Conservation (phyloP, 140 eudicot genomes). For the Anethum foeniculum region DNA sequence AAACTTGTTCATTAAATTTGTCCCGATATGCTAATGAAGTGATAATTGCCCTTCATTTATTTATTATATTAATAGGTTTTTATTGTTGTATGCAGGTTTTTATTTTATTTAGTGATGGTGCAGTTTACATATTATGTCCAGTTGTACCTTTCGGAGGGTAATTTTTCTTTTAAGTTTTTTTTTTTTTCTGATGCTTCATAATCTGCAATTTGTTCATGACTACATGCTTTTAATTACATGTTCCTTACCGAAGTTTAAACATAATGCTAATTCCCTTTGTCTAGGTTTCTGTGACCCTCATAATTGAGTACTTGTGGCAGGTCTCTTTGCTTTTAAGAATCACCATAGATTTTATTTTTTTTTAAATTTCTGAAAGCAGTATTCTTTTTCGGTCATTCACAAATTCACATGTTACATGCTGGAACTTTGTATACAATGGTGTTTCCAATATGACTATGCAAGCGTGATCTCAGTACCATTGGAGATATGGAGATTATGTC, state of each 20-base stretch:
- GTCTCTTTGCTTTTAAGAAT: background rate
- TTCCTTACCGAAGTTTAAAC: background rate
- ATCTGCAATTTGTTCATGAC: background rate
- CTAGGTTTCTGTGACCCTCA: background rate
- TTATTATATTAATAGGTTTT: background rate
- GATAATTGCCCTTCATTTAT: background rate
- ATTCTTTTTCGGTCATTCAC: background rate
- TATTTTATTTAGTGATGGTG: constrained; percentile 81
- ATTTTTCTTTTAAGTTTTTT: background rate
- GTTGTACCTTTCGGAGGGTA: constrained; percentile 96
- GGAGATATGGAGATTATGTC: background rate
- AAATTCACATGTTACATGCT: background rate
- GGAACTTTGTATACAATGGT: background rate
- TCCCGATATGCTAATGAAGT: background rate
- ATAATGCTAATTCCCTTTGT: background rate
- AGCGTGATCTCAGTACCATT: background rate
- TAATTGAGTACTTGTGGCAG: background rate
- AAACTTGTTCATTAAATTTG: background rate
- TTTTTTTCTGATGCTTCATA: background rate
- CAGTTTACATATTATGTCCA: constrained; percentile 75
- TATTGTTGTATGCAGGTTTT: constrained; percentile 56
- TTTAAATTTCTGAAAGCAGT: background rate
- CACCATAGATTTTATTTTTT: background rate
- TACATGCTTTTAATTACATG: background rate
- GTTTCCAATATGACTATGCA: background rate